A percentile compares a stretch with the other conserved stretches of the same genome.
phyloP scores from a whole-genome alignment of 208 protist species.

The Novymonas esmeraldas region DNA sequence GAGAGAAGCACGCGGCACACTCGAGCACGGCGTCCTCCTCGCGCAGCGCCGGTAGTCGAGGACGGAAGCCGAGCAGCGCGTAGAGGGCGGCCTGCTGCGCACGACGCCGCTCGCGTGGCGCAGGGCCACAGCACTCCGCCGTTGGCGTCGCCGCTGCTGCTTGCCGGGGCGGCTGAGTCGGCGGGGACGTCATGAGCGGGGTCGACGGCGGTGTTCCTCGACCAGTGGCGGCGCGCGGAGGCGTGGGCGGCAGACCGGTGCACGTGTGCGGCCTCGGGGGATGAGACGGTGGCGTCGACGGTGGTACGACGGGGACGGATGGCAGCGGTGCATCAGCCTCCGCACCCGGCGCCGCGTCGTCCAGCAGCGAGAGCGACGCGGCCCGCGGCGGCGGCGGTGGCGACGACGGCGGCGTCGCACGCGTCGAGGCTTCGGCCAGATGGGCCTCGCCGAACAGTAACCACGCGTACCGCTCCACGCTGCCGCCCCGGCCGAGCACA shows the following conservation, averaged over 20 bases:
- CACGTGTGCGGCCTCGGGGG: too few relatives aligned
- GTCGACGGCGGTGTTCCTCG: slow-evolving; percentile 11
- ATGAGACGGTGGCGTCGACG: too few relatives aligned
- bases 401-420: neutral
- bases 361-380: slow-evolving; percentile 16
- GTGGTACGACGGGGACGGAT: neutral
- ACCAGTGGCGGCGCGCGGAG: too few relatives aligned
- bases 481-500: slow-evolving; percentile 31
- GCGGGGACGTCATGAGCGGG: slow-evolving; percentile 22
- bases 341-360: neutral
- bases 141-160: neutral
- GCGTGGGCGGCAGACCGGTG: too few relatives aligned
- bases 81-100: slow-evolving; percentile 22
- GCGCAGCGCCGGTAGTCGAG: slow-evolving; percentile 32
- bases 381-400: slow-evolving; percentile 1
- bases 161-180: slow-evolving; percentile 3
- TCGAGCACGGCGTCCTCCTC: slow-evolving; percentile 78
- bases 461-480: slow-evolving; percentile 7
- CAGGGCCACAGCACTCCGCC: neutral
- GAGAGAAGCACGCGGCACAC: slow-evolving; percentile 68
- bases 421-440: too few relatives aligned
- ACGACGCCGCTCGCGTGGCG: slow-evolving; percentile 14
- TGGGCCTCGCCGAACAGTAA: slow-evolving; percentile 18
- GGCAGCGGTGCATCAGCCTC: neutral
- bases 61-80: slow-evolving; percentile 24